Evolutionary conservation across 2,329 filamentous ascomycete genomes (phyloP).

Genomic region (Fusarium humuli): DNA sequence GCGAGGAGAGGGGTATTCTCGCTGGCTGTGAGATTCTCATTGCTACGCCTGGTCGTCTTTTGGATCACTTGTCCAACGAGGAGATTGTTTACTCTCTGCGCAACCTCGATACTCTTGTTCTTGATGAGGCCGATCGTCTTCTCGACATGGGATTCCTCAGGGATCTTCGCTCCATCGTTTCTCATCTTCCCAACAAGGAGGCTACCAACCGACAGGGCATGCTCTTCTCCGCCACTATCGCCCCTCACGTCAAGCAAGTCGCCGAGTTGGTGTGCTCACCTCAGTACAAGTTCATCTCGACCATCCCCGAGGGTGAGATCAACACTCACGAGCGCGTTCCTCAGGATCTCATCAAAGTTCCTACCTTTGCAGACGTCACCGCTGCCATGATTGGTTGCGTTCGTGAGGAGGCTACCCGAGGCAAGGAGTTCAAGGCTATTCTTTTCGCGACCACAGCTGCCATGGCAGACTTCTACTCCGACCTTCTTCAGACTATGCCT

Average conservation of each 20-base stretch:
- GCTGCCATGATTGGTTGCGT: slow-evolving; percentile 69
- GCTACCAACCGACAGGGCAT: slow-evolving; percentile 75
- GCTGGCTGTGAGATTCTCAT: slow-evolving; percentile 82
- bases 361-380: slow-evolving; percentile 76
- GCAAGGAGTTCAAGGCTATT: slow-evolving; percentile 81
- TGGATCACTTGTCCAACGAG: slow-evolving; percentile 82
- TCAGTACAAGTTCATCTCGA: slow-evolving; percentile 84
- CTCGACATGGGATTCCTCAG: slow-evolving; percentile 89
- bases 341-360: slow-evolving; percentile 75
- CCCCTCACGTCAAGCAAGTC: slow-evolving; percentile 80
- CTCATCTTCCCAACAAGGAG: slow-evolving; percentile 72
- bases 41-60: slow-evolving; percentile 81
- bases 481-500: slow-evolving; percentile 55
- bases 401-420: slow-evolving; percentile 56
- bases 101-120: slow-evolving; percentile 79
- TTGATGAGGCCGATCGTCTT: slow-evolving; percentile 85
- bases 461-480: slow-evolving; percentile 63
- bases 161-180: slow-evolving; percentile 80
- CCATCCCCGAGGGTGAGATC: slow-evolving; percentile 78
- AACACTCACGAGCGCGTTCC: slow-evolving; percentile 82
- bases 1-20: slow-evolving; percentile 77
- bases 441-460: slow-evolving; percentile 77
- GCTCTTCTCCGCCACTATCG: slow-evolving; percentile 88
- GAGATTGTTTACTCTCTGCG: slow-evolving; percentile 75
- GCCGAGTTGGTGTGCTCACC: slow-evolving; percentile 75